Percentiles rank a stretch among this genome's conserved stretches.
phyloP scores from a whole-genome alignment of 2,329 filamentous ascomycete species.

The Tympanopsis confertula region DNA sequence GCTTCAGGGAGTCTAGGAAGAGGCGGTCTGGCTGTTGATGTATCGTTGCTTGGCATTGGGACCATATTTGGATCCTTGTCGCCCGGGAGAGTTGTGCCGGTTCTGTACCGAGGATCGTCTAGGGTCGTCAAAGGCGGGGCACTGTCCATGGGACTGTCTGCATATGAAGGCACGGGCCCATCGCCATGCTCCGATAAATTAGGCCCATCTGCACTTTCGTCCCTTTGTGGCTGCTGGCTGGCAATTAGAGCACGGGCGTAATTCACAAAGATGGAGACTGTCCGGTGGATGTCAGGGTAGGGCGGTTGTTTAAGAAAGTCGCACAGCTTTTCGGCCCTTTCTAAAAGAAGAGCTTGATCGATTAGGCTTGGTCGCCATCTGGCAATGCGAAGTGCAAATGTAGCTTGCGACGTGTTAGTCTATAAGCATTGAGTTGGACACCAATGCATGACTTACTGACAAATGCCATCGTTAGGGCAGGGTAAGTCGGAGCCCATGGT shows the following conservation, averaged over 20 bases:
- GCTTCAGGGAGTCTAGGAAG: slow-evolving; percentile 12
- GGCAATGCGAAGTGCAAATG: background rate
- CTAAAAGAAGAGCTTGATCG: background rate
- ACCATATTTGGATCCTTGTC: background rate
- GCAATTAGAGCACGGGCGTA: slow-evolving; percentile 18
- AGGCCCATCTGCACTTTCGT: no score
- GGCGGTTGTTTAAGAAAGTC: slow-evolving; percentile 20
- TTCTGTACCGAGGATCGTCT: background rate
- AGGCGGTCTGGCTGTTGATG: background rate
- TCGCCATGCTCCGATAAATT: no score
- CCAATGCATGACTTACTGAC: slow-evolving; percentile 15
- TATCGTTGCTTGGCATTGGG: no score
- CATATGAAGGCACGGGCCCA: no score
- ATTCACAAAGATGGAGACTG: slow-evolving; percentile 21
- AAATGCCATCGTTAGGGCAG: slow-evolving; percentile 19
- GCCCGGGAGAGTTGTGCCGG: background rate
- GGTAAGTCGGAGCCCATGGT: slow-evolving; percentile 19
- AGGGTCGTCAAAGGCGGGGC: background rate
- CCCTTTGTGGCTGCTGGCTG: background rate
- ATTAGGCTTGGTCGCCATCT: background rate
- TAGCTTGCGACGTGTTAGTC: background rate
- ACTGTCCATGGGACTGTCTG: background rate
- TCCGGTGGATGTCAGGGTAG: slow-evolving; percentile 22
- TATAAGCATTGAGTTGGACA: background rate
- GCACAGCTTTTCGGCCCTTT: slow-evolving; percentile 15